Percentiles rank a stretch among this genome's conserved stretches.
These are phyloP conservation scores for Lithospermum erythrorhizon DNA, from an alignment of 257 asterid species.

Conservation along the genomic window DNA sequence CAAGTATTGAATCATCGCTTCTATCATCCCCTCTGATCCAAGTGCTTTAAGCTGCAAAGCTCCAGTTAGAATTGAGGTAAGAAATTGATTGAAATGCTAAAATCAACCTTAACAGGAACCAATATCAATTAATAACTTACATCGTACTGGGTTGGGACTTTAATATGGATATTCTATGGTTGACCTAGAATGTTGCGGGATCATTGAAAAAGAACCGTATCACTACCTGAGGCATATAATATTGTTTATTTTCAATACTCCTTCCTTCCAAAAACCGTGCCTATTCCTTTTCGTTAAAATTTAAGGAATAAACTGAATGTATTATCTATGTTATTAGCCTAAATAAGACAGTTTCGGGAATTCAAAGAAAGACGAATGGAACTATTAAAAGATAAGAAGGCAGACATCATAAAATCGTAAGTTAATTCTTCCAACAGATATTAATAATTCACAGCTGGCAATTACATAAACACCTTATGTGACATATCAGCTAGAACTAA, in stretches of 20 bases:
- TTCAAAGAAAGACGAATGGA: background rate
- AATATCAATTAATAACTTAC: too few species aligned
- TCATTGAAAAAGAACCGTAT: too few species aligned
- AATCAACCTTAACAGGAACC: background rate
- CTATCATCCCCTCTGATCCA: conserved; percentile 68
- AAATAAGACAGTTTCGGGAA: background rate
- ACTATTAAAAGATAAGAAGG: background rate
- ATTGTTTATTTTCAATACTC: too few species aligned
- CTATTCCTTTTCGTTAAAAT: too few species aligned
- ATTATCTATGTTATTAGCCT: background rate
- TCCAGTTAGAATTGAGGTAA: conserved; percentile 5
- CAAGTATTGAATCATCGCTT: conserved; percentile 45
- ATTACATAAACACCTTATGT: background rate
- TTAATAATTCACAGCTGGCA: background rate
- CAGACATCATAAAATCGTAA: background rate
- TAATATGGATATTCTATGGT: too few species aligned
- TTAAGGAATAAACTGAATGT: background rate
- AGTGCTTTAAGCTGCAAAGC: conserved; percentile 62
- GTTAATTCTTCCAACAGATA: background rate
- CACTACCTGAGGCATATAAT: background rate
- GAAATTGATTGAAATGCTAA: background rate
- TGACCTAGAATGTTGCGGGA: too few species aligned
- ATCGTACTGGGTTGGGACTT: too few species aligned
- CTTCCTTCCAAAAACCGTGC: too few species aligned
- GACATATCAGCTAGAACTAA: background rate